These are phyloP conservation scores for Auriculariales sp. DNA, from an alignment of 768 basidiomycete genomes.

Conservation along the genomic window DNA sequence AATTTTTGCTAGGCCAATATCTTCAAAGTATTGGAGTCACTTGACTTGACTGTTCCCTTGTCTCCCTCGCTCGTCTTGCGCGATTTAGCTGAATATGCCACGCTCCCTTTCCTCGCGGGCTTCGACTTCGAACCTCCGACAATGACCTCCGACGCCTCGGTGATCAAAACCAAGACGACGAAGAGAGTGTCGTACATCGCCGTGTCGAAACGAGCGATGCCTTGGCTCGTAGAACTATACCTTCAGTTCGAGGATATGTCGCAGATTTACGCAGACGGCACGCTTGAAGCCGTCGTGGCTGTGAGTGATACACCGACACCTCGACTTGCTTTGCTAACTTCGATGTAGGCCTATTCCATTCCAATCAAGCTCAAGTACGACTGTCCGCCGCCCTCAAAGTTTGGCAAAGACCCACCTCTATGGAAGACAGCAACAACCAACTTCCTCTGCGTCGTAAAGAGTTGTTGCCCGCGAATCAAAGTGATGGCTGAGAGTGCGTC, in stretches of 20 bases:
- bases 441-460: slow-evolving; percentile 62
- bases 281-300: slow-evolving; percentile 67
- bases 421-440: slow-evolving; percentile 91
- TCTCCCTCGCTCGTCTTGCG: slow-evolving; percentile 61
- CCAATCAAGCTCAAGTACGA: slow-evolving; percentile 93
- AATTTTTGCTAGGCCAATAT: slow-evolving; percentile 41
- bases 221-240: slow-evolving; percentile 66
- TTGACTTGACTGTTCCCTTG: slow-evolving; percentile 49
- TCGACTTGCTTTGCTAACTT: background rate
- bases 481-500: slow-evolving; percentile 32
- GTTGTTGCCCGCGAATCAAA: slow-evolving; percentile 40
- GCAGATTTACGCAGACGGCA: slow-evolving; percentile 66
- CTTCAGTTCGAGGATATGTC: slow-evolving; percentile 41
- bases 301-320: slow-evolving; percentile 25
- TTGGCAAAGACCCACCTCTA: slow-evolving; percentile 71
- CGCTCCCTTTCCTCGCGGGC: slow-evolving; percentile 74
- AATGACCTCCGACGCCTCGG: slow-evolving; percentile 3
- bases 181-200: slow-evolving; percentile 81
- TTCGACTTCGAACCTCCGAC: slow-evolving; percentile 36
- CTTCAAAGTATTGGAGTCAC: slow-evolving; percentile 48
- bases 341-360: slow-evolving; percentile 61
- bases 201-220: slow-evolving; percentile 79
- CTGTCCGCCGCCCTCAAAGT: slow-evolving; percentile 79
- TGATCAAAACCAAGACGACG: slow-evolving; percentile 20
- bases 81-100: slow-evolving; percentile 75